Percentiles rank a stretch among this genome's conserved stretches.
phyloP scores from a whole-genome alignment of 257 asterid genomes.

The Plectranthus barbatus region DNA sequence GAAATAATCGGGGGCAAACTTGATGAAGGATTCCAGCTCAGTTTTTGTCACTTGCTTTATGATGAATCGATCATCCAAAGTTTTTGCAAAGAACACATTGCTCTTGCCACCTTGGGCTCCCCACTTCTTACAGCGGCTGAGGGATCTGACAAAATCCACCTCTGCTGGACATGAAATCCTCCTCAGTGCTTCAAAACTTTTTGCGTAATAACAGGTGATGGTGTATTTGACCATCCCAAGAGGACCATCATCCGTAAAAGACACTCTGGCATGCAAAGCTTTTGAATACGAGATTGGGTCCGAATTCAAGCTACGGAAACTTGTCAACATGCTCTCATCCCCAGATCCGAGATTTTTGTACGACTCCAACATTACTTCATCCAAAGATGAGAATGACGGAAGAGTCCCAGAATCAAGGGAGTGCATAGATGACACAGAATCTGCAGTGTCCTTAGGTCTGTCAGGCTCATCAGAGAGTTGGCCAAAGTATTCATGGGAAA shows the following conservation, averaged over 20 bases:
- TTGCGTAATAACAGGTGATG: conserved; percentile 77
- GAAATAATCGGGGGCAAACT: conserved; percentile 86
- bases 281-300: conserved; percentile 62
- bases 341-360: conserved; percentile 52
- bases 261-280: conserved; percentile 59
- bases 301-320: conserved; percentile 43
- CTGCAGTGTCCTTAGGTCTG: conserved; percentile 41
- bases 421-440: conserved; percentile 31
- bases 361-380: conserved; percentile 56
- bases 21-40: conserved; percentile 90
- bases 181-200: conserved; percentile 82
- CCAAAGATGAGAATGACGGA: conserved; percentile 47
- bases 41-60: conserved; percentile 95
- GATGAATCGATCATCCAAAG: conserved; percentile 88
- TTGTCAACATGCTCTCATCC: conserved; percentile 56
- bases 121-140: conserved; percentile 97
- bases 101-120: conserved; percentile 99
- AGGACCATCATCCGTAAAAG: conserved; percentile 54
- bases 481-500: conserved; percentile 43
- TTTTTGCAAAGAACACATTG: conserved; percentile 89
- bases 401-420: conserved; percentile 39
- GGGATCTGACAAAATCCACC: conserved; percentile 71
- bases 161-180: conserved; percentile 82
- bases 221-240: conserved; percentile 71
- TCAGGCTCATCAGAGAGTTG: conserved; percentile 65